Evolutionary conservation across 2,329 filamentous ascomycete genomes (phyloP), one percentile per base, ranked within the genome.

Genomic region (Aspergillus tanneri): DNA sequence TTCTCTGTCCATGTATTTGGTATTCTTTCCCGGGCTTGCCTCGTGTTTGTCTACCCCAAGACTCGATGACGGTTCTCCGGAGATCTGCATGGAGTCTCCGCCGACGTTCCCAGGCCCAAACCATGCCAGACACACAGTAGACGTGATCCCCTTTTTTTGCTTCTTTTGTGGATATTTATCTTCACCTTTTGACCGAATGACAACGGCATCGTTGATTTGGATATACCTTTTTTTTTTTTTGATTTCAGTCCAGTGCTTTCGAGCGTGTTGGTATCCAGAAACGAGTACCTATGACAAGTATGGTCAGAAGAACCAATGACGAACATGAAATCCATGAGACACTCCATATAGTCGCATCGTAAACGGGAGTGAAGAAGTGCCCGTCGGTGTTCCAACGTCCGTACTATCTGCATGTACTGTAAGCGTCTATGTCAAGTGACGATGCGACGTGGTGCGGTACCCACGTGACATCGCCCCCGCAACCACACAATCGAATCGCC

Each of bases 111-210:
- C 21, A 16, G 14, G 40, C 32, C 16, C 8, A 16, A 3, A 19
- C 14, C 16, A 37, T n/a, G n/a, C n/a, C 34, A 37, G 16, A 27
- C 24, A 21, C 24, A 42, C 39, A 8, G n/a, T 27, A 16, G 22
- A 38, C 22, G 19, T 19, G 4, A n/a, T 52, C 28, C n/a, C n/a
- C n/a, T 45, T 28, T 36, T 41, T 52, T 35, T 36, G 36, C 48
- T 55, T 58, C 43, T 46, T 39, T 41, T 58, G 57, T 58, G 57
- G 47, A 59, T 59, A 59, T 58, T 59, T 27, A 6, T 50, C 21
- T 39, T 32, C 18, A 23, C 18, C 12, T 25, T 21, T 22, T 52
- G 24, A 16, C 35, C 24, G 27, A 53, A 46, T 50, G 47, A 46
- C 50, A 59, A 45, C 50, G 46, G 56, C 50, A n/a, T 30, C 46